Conservation (phyloP, 2,329 filamentous ascomycete genomes). For the Trichoderma afroharzianum region DNA sequence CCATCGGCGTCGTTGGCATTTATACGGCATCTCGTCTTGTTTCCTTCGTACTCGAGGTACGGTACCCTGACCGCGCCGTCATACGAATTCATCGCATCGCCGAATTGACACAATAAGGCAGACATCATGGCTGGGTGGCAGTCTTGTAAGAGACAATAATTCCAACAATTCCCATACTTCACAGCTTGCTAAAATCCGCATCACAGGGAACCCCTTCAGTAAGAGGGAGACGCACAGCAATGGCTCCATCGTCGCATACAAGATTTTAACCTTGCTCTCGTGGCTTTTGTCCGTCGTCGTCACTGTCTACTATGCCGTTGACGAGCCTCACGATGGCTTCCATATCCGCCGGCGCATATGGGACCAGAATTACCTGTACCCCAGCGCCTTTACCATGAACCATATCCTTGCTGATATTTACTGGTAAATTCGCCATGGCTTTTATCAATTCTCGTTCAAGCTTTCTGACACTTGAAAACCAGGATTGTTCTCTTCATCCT, state of each 20-base stretch:
- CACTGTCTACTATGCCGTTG: constrained; percentile 70
- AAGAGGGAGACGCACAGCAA: constrained; percentile 63
- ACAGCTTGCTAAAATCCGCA: background rate
- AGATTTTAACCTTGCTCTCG: constrained; percentile 67
- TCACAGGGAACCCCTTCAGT: constrained; percentile 70
- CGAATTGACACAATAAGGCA: background rate
- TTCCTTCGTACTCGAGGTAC: background rate
- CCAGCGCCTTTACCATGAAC: constrained; percentile 74
- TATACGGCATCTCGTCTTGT: background rate
- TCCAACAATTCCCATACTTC: too few relatives aligned
- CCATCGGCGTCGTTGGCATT: background rate
- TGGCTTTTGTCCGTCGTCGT: constrained; percentile 72
- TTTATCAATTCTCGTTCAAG: too few relatives aligned
- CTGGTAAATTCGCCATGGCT: constrained; percentile 50
- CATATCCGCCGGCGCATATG: constrained; percentile 64
- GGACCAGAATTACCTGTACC: constrained; percentile 64
- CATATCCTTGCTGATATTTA: constrained; percentile 64
- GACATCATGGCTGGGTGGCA: constrained; percentile 20
- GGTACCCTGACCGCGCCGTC: background rate
- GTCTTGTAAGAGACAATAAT: constrained; percentile 12
- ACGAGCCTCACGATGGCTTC: constrained; percentile 60
- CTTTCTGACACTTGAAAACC: background rate
- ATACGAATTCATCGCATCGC: background rate
- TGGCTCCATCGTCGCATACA: constrained; percentile 66
- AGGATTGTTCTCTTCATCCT: constrained; percentile 72